These are phyloP conservation scores for Penicillium ucsense DNA, from an alignment of 495 filamentous ascomycete species.

Conservation along the genomic window DNA sequence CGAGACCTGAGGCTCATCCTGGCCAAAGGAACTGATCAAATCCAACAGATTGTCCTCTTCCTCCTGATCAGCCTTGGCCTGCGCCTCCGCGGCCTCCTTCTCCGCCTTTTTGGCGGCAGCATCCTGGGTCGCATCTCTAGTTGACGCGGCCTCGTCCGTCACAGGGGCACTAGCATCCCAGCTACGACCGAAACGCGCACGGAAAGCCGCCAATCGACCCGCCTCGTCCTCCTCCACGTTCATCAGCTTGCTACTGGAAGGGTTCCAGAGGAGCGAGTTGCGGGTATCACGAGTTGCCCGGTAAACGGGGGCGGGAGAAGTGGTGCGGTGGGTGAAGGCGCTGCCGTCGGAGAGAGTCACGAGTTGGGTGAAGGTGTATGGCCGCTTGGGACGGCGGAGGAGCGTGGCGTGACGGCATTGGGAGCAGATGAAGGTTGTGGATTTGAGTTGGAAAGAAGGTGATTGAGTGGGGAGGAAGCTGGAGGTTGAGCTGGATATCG, in stretches of 20 bases:
- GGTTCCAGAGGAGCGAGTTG: conserved; percentile 89
- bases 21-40: conserved; percentile 57
- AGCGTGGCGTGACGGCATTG: conserved; percentile 77
- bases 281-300: conserved; percentile 70
- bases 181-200: conserved; percentile 68
- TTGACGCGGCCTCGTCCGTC: conserved; percentile 6
- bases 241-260: conserved; percentile 59
- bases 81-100: conserved; percentile 22
- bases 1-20: conserved; percentile 23
- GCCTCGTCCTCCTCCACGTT: conserved; percentile 95
- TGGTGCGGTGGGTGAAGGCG: conserved; percentile 81
- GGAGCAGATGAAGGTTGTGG: conserved; percentile 35
- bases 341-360: conserved; percentile 88
- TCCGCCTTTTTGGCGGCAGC: conserved; percentile 21
- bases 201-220: conserved; percentile 76
- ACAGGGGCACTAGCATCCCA: conserved; percentile 55
- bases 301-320: conserved; percentile 71
- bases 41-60: conserved; percentile 55
- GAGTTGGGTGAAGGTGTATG: conserved; percentile 95
- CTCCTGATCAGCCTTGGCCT: conserved; percentile 26
- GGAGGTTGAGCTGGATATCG: conserved; percentile 21
- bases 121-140: conserved; percentile 7
- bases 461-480: conserved; percentile 16
- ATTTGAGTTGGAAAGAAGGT: conserved; percentile 14
- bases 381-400: conserved; percentile 74